These are phyloP conservation scores for Penicillium crystallinum DNA, from an alignment of 495 filamentous ascomycete species.

Conservation along the genomic window DNA sequence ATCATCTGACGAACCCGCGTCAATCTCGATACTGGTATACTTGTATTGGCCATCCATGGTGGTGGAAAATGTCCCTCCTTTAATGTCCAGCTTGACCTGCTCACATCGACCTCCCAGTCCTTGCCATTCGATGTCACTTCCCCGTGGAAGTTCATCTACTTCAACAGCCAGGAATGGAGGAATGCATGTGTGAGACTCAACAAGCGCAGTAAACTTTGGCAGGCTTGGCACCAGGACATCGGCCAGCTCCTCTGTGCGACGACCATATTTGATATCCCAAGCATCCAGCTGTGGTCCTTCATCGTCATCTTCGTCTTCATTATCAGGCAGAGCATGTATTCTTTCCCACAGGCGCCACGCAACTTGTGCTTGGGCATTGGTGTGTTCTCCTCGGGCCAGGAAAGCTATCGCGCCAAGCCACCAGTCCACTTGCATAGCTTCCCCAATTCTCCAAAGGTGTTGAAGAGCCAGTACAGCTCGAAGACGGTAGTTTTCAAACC, in stretches of 20 bases:
- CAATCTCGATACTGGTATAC: constrained; percentile 34
- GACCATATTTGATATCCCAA: constrained; percentile 66
- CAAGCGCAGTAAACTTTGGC: constrained; percentile 28
- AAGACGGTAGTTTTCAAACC: constrained; percentile 31
- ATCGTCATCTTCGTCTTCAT: constrained; percentile 38
- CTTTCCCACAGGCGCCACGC: constrained; percentile 50
- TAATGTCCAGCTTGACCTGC: constrained; percentile 15
- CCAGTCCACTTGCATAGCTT: constrained; percentile 63
- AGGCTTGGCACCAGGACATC: constrained; percentile 13
- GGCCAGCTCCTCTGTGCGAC: constrained; percentile 20
- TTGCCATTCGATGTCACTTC: constrained; percentile 71
- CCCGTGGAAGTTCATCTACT: constrained; percentile 65
- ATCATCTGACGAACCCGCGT: constrained; percentile 6
- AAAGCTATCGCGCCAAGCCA: constrained; percentile 72
- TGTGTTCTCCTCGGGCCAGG: constrained; percentile 39
- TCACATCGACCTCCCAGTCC: constrained; percentile 39
- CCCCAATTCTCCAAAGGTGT: constrained; percentile 83
- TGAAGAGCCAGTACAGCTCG: constrained; percentile 69
- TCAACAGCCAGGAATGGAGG: constrained; percentile 70
- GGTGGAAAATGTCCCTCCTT: constrained; percentile 18
- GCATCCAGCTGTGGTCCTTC: constrained; percentile 52
- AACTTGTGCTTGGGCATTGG: constrained; percentile 31
- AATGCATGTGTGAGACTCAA: constrained; percentile 17
- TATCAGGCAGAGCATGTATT: constrained; percentile 33
- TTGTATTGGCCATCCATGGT: constrained; percentile 17